Evolutionary conservation across 75 land plant genomes (phyloP).

Genomic region (Larix kaempferi): DNA sequence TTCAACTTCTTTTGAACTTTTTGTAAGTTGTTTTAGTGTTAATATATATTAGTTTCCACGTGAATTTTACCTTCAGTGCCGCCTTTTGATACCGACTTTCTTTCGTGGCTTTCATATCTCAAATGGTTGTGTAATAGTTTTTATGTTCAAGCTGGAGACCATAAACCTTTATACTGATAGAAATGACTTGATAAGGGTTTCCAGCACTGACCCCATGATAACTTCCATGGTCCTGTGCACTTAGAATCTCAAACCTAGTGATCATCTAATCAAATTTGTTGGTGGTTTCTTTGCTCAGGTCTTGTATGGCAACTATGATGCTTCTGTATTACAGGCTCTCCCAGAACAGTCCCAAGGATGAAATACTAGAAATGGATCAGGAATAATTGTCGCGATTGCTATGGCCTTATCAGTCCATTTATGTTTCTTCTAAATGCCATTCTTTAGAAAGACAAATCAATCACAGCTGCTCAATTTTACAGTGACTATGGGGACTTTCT

Average conservation of each 20-base stretch:
- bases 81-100: not conserved
- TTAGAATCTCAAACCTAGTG: not conserved
- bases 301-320: constrained; percentile 92
- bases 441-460: too few relatives aligned
- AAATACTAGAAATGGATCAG: constrained; percentile 39
- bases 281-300: constrained; percentile 42
- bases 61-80: not conserved
- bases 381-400: constrained; percentile 9
- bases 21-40: not conserved
- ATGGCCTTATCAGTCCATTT: too few relatives aligned
- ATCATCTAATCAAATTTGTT: not conserved
- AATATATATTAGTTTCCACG: not conserved
- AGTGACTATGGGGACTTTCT: too few relatives aligned
- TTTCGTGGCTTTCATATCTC: not conserved
- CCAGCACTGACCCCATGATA: too few relatives aligned
- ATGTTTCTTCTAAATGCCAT: too few relatives aligned
- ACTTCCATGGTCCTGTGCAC: not conserved
- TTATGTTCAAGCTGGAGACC: not conserved
- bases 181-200: too few relatives aligned
- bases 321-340: constrained; percentile 81
- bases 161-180: not conserved
- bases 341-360: constrained; percentile 53
- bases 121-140: not conserved
- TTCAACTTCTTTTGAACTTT: constrained; percentile 8
- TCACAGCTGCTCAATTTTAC: too few relatives aligned